Conservation (phyloP, 1,284 basidiomycete species). For the Puccinia horiana region DNA sequence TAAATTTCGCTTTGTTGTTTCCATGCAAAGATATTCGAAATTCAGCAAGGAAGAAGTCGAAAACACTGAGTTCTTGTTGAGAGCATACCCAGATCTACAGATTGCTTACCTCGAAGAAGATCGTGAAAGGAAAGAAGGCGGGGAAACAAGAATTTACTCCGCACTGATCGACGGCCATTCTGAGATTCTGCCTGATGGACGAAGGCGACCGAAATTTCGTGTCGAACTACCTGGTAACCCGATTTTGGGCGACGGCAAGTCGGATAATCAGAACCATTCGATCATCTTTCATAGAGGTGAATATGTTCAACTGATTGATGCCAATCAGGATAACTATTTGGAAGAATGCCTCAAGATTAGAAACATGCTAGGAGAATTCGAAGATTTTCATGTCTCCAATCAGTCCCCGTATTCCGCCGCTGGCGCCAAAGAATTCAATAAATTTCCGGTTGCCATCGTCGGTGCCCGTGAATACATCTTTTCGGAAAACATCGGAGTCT, state of each 20-base stretch:
- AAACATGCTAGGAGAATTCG: slow-evolving; percentile 96
- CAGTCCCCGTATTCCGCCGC: slow-evolving; percentile 91
- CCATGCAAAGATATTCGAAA: slow-evolving; percentile 99
- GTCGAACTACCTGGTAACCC: slow-evolving; percentile 98
- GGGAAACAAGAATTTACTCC: slow-evolving; percentile 92
- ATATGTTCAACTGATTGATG: slow-evolving; percentile 97
- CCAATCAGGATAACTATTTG: slow-evolving; percentile 99
- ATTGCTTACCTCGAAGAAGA: slow-evolving; percentile 99
- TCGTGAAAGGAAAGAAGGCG: slow-evolving; percentile 82
- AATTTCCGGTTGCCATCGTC: slow-evolving; percentile 90
- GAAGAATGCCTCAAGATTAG: slow-evolving; percentile 99
- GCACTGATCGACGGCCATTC: slow-evolving; percentile 96
- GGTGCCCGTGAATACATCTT: slow-evolving; percentile 99
- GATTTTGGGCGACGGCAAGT: slow-evolving; percentile 97
- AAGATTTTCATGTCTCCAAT: slow-evolving; percentile 81
- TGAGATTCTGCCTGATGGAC: slow-evolving; percentile 85
- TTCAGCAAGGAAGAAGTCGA: slow-evolving; percentile 99
- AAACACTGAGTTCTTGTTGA: slow-evolving; percentile 95
- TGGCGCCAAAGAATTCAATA: slow-evolving; percentile 66
- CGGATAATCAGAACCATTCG: slow-evolving; percentile 99
- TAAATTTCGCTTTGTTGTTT: slow-evolving; percentile 99
- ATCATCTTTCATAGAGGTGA: slow-evolving; percentile 99
- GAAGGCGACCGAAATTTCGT: slow-evolving; percentile 92
- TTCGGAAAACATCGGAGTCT: slow-evolving; percentile 98
- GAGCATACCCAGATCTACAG: slow-evolving; percentile 97